A percentile compares a stretch with the other conserved stretches of the same genome.
Conservation (phyloP, 208 protist species). For the Kentomonas sorsogonicus region DNA sequence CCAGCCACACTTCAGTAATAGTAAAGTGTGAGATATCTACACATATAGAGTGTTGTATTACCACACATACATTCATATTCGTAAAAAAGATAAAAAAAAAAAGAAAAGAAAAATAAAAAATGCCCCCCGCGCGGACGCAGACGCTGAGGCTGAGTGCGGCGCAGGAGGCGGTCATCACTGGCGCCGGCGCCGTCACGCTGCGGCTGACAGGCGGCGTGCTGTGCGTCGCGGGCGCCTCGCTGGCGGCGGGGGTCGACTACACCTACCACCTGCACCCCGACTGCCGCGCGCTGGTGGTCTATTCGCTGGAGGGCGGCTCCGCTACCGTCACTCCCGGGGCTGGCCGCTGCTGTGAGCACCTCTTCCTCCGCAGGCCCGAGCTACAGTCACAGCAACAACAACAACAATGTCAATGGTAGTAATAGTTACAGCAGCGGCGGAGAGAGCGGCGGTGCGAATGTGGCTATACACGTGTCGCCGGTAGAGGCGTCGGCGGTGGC, state of each 20-base stretch:
- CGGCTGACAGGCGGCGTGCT: slow-evolving; percentile 62
- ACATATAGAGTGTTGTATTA: too few relatives aligned
- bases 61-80: too few relatives aligned
- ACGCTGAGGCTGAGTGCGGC: slow-evolving; percentile 63
- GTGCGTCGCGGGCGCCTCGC: slow-evolving; percentile 57
- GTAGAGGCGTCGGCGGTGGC: slow-evolving; percentile 26
- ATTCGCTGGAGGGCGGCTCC: slow-evolving; percentile 70
- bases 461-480: slow-evolving; percentile 33
- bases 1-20: too few relatives aligned
- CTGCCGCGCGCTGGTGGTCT: slow-evolving; percentile 35
- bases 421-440: too few relatives aligned
- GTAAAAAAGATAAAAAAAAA: too few relatives aligned
- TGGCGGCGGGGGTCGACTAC: slow-evolving; percentile 44
- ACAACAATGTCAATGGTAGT: too few relatives aligned
- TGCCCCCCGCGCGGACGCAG: slow-evolving; percentile 41
- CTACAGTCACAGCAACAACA: too few relatives aligned
- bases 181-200: slow-evolving; percentile 38
- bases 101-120: too few relatives aligned
- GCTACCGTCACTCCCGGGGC: slow-evolving; percentile 31
- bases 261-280: slow-evolving; percentile 40
- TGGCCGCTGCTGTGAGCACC: too few relatives aligned
- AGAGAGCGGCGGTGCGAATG: too few relatives aligned
- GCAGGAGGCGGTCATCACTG: slow-evolving; percentile 65
- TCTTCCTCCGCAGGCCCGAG: too few relatives aligned
- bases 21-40: too few relatives aligned